Evolutionary conservation across 306 rosid species (phyloP), one percentile per base, ranked within the genome.

Genomic region (Prinsepia uniflora): DNA sequence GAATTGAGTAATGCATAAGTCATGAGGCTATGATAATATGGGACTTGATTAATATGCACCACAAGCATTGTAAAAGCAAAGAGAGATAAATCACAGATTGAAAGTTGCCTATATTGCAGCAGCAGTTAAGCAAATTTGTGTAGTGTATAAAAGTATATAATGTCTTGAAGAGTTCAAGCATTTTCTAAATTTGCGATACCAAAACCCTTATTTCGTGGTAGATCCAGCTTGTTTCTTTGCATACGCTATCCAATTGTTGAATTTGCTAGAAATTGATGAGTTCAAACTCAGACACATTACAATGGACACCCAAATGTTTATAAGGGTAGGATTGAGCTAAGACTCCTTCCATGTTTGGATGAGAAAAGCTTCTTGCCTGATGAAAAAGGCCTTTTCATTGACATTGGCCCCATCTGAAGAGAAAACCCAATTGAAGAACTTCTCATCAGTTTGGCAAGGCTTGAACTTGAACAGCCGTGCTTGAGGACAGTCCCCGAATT

Each of bases 291-390:
- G 10, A 40, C 14, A 34, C 7, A 47, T 45, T 10, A 47, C 7
- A 61, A 10, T 12, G 53, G 41, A 19, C 30, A 17, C 20, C 40
- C 45, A 69, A 53, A 47, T 59, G 71, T 73, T 74, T 75, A 78
- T 22, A 54, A 63, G 4, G 93, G 88, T 59, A 81, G 78, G 44
- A 73, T 68, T 68, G 81, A 84, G 75, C 94, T 88, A 65, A 42
- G 84, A 58, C 86, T 88, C 76, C 81, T 85, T 48, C 66, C 24
- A 62, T 85, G 87, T 57, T 46, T 76, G 36, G 85, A 70, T 22
- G 68, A 62, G 30, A 61, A 67, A 18, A 63, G 59, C 60, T 80
- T 85, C 41, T 67, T 78, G 65, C 70, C 71, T 30, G 75, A 67
- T 12, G 94, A 79, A 19, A 64, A 63, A 3, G 89, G 79, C 63